Evolutionary conservation across 2,329 filamentous ascomycete genomes (phyloP).

Genomic region (Ceratocystis destructans): DNA sequence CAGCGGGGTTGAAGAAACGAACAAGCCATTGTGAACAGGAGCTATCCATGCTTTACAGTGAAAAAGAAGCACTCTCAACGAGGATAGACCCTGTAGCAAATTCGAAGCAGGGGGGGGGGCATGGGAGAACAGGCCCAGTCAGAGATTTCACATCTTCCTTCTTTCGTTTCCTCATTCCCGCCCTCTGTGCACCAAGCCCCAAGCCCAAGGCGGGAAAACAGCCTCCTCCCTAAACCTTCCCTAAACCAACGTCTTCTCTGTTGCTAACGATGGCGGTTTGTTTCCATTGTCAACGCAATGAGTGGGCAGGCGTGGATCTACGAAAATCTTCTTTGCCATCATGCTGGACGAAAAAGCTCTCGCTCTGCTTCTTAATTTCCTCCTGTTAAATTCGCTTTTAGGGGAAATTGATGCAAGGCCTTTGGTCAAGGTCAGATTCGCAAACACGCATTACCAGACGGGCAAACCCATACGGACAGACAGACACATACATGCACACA

Average conservation of each 20-base stretch:
- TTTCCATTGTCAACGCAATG: background rate
- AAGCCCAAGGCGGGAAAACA: background rate
- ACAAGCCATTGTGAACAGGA: background rate
- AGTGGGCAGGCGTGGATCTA: background rate
- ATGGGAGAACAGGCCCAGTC: background rate
- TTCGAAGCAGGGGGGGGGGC: background rate
- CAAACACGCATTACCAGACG: background rate
- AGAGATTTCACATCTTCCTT: background rate
- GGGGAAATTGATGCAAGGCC: too few species aligned
- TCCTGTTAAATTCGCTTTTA: background rate
- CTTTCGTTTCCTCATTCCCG: background rate
- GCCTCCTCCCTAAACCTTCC: background rate
- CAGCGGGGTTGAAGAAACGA: slow-evolving; percentile 6
- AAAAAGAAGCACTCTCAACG: background rate
- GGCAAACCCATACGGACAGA: background rate
- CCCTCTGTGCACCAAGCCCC: slow-evolving; percentile 17
- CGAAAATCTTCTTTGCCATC: background rate
- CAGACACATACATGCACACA: background rate
- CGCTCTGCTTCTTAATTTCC: background rate
- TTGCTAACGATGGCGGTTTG: background rate
- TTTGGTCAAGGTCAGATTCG: too few species aligned
- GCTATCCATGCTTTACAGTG: background rate
- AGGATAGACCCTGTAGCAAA: slow-evolving; percentile 1
- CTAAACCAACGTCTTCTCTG: slow-evolving; percentile 20
- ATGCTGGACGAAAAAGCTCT: background rate